Conservation (phyloP, 768 basidiomycete species). For the Rhizopogon vulgaris region DNA sequence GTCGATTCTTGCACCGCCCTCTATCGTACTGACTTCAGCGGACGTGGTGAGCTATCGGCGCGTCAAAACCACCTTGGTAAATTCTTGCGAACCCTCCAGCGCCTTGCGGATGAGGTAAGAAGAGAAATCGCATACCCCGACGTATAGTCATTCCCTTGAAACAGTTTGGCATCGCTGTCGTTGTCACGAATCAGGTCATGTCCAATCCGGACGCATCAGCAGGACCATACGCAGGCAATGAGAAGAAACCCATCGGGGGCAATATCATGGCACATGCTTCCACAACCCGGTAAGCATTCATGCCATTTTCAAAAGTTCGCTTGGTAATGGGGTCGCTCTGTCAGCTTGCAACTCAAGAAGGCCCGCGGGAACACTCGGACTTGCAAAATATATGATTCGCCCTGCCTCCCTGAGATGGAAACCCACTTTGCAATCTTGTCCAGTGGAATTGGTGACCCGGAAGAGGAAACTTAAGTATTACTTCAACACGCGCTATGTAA, state of each 20-base stretch:
- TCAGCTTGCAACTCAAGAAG: constrained; percentile 86
- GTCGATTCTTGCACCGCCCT: constrained; percentile 96
- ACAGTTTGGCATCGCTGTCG: constrained; percentile 96
- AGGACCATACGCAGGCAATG: constrained; percentile 80
- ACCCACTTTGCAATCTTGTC: constrained; percentile 90
- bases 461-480: constrained; percentile 60
- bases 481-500: not conserved
- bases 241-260: constrained; percentile 98
- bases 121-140: constrained; percentile 2
- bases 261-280: constrained; percentile 99
- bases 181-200: constrained; percentile 98
- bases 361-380: constrained; percentile 86
- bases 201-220: constrained; percentile 96
- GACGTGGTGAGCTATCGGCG: constrained; percentile 91
- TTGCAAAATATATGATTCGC: constrained; percentile 97
- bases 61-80: constrained; percentile 95
- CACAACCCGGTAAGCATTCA: constrained; percentile 70
- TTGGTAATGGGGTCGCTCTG: constrained; percentile 6
- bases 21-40: constrained; percentile 93
- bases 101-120: constrained; percentile 91
- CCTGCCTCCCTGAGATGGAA: constrained; percentile 94
- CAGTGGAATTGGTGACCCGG: constrained; percentile 91
- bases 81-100: constrained; percentile 87
- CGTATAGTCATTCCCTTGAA: constrained; percentile 6
- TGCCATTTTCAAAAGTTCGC: not conserved